Conservation (phyloP, 805 yeast genomes). For the Kodamaea laetipori region DNA sequence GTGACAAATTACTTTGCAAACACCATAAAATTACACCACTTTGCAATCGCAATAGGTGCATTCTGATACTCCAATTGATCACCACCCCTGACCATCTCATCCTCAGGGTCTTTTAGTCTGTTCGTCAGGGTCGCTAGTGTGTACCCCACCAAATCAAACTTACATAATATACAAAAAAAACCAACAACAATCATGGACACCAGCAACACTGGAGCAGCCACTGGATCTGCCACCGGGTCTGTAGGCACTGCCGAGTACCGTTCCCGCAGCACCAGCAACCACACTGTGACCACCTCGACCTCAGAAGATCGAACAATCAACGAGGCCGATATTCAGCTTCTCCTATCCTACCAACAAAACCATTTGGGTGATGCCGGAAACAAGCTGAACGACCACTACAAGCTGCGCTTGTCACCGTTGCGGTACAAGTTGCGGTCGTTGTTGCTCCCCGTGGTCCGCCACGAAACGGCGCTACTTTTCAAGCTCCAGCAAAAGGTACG, state of each 20-base stretch:
- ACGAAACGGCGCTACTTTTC: conserved; percentile 65
- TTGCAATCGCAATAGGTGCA: no score
- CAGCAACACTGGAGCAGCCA: conserved; percentile 2
- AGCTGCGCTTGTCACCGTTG: conserved; percentile 52
- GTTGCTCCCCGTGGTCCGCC: conserved; percentile 57
- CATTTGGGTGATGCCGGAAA: conserved; percentile 69
- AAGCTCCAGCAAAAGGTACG: conserved; percentile 56
- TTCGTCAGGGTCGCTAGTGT: no score
- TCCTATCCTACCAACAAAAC: conserved; percentile 15
- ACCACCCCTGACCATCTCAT: no score
- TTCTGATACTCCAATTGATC: no score
- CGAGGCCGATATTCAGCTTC: conserved; percentile 17
- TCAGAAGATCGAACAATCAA: conserved; percentile 13
- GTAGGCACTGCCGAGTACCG: conserved; percentile 1
- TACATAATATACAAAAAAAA: not conserved
- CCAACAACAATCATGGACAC: conserved; percentile 7
- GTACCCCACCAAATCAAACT: no score
- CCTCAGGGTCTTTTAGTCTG: no score
- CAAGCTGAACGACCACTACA: conserved; percentile 66
- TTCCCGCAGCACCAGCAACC: conserved; percentile 6
- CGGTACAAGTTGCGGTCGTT: conserved; percentile 56
- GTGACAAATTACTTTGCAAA: no score
- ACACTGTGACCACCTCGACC: conserved; percentile 3
- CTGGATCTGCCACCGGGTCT: not conserved
- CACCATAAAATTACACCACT: no score